These are phyloP conservation scores for Phyllosticta citriasiana DNA, from an alignment of 2,329 filamentous ascomycete species.

Conservation along the genomic window DNA sequence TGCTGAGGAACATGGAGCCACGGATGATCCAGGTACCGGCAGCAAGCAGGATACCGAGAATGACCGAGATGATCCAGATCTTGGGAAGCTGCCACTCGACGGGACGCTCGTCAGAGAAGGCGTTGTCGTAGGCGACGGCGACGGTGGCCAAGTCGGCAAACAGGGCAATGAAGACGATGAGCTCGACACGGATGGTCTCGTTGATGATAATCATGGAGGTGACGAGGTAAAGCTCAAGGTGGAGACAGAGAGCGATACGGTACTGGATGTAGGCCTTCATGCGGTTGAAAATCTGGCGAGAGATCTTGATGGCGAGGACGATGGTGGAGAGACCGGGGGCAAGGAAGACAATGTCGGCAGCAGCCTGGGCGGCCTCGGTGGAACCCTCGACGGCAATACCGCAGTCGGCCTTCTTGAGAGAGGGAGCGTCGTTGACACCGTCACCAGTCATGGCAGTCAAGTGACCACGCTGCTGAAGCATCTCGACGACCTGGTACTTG, in stretches of 20 bases:
- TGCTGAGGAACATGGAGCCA: slow-evolving; percentile 56
- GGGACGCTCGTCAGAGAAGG: slow-evolving; percentile 62
- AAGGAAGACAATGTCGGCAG: slow-evolving; percentile 65
- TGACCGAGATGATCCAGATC: slow-evolving; percentile 67
- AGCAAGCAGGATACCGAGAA: slow-evolving; percentile 59
- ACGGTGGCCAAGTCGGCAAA: slow-evolving; percentile 74
- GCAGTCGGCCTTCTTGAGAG: slow-evolving; percentile 64
- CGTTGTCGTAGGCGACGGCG: slow-evolving; percentile 70
- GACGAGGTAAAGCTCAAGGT: slow-evolving; percentile 66
- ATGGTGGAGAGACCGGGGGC: slow-evolving; percentile 63
- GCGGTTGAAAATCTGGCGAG: slow-evolving; percentile 66
- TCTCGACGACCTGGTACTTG: slow-evolving; percentile 68
- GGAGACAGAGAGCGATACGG: slow-evolving; percentile 64
- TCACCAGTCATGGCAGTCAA: slow-evolving; percentile 70
- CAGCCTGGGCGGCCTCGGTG: slow-evolving; percentile 62
- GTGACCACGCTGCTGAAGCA: slow-evolving; percentile 63
- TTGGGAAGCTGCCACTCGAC: slow-evolving; percentile 75
- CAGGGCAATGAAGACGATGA: slow-evolving; percentile 70
- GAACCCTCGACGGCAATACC: slow-evolving; percentile 65
- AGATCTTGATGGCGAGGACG: slow-evolving; percentile 62
- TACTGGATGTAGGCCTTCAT: slow-evolving; percentile 73
- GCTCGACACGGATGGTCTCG: slow-evolving; percentile 61
- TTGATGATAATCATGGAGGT: slow-evolving; percentile 73
- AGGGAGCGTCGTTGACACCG: slow-evolving; percentile 64
- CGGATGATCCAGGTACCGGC: slow-evolving; percentile 64